These are phyloP conservation scores for Trametes coccinea DNA, from an alignment of 768 basidiomycete species.

Conservation along the genomic window DNA sequence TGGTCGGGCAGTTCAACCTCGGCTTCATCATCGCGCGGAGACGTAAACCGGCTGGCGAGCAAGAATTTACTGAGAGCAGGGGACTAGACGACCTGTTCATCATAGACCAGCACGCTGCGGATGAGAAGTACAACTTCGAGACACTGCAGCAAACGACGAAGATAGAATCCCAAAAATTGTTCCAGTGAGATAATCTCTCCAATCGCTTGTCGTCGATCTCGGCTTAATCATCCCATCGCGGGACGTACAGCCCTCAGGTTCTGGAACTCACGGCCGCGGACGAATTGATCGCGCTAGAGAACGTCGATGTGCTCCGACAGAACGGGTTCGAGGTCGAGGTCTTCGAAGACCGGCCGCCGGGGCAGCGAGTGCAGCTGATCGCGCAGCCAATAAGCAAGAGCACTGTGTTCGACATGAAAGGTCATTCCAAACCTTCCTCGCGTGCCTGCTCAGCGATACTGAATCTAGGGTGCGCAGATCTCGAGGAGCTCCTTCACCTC, in stretches of 20 bases:
- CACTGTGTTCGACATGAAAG: constrained; percentile 87
- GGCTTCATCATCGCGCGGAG: constrained; percentile 90
- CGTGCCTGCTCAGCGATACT: constrained; percentile 10
- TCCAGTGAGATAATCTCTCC: constrained; percentile 54
- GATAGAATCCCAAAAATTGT: constrained; percentile 83
- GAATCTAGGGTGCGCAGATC: constrained; percentile 50
- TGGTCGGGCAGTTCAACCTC: constrained; percentile 93
- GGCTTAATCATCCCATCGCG: not conserved
- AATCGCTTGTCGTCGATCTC: not conserved
- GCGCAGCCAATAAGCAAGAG: constrained; percentile 92
- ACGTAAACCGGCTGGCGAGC: constrained; percentile 30
- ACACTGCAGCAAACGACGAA: constrained; percentile 86
- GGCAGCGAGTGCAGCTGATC: constrained; percentile 57
- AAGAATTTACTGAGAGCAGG: constrained; percentile 15
- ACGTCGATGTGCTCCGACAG: constrained; percentile 73
- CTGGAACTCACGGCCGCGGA: constrained; percentile 89
- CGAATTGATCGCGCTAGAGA: constrained; percentile 84
- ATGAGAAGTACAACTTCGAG: constrained; percentile 99
- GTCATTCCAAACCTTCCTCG: constrained; percentile 39
- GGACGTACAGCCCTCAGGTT: constrained; percentile 61
- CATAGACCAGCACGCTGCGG: constrained; percentile 95
- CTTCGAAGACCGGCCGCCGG: constrained; percentile 41
- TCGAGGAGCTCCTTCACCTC: constrained; percentile 89
- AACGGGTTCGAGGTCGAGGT: constrained; percentile 89
- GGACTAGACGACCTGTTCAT: constrained; percentile 89